Percentiles rank a stretch among this genome's conserved stretches.
phyloP scores from a whole-genome alignment of 495 filamentous ascomycete genomes.

The Lineolata rhizophorae region DNA sequence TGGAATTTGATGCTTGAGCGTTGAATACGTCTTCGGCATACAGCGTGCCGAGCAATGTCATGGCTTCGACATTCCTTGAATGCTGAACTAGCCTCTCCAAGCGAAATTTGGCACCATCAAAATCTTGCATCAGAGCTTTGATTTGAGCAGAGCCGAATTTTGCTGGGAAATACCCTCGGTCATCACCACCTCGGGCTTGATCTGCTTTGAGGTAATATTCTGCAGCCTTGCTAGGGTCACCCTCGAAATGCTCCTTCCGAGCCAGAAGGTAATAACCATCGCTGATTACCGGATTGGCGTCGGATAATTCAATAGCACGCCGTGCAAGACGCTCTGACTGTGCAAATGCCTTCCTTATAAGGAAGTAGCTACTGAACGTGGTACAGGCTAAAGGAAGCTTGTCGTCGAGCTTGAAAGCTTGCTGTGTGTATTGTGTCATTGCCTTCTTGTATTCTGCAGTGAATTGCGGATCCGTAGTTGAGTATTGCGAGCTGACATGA shows the following conservation, averaged over 20 bases:
- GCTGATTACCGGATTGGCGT: constrained; percentile 85
- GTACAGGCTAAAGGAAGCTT: constrained; percentile 76
- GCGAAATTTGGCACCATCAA: constrained; percentile 77
- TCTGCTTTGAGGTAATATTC: constrained; percentile 80
- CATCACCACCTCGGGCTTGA: constrained; percentile 64
- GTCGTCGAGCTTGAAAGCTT: constrained; percentile 88
- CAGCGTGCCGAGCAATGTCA: constrained; percentile 70
- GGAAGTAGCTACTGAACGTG: constrained; percentile 73
- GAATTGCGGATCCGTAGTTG: constrained; percentile 59
- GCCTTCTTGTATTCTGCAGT: constrained; percentile 68
- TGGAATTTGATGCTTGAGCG: constrained; percentile 42
- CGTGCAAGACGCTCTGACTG: constrained; percentile 72
- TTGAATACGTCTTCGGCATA: constrained; percentile 87
- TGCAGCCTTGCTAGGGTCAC: constrained; percentile 41
- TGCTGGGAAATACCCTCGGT: constrained; percentile 73
- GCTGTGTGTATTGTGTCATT: constrained; percentile 83
- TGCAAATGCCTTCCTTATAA: constrained; percentile 48
- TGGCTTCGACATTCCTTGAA: constrained; percentile 69
- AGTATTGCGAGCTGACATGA: constrained; percentile 54
- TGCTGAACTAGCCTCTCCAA: constrained; percentile 83
- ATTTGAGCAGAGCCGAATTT: constrained; percentile 86
- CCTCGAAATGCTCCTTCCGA: constrained; percentile 59
- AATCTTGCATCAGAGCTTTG: constrained; percentile 59
- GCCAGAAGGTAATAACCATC: constrained; percentile 93
- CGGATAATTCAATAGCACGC: constrained; percentile 84